These are phyloP conservation scores for Exophiala dermatitidis DNA, from an alignment of 2,329 filamentous ascomycete genomes.

Conservation along the genomic window DNA sequence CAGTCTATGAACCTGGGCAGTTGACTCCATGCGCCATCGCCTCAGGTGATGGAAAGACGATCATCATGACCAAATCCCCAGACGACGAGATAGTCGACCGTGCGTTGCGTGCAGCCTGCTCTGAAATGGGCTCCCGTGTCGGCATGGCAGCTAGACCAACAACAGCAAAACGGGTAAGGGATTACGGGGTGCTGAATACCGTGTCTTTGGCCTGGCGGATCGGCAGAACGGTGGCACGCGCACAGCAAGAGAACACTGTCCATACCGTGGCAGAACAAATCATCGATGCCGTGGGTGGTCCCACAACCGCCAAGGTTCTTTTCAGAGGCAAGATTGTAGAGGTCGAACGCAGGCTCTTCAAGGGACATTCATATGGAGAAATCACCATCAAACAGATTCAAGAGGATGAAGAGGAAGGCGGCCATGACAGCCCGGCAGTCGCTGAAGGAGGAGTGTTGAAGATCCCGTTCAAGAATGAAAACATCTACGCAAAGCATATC, in stretches of 20 bases:
- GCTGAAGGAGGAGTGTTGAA: slow-evolving; percentile 12
- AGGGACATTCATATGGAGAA: neutral
- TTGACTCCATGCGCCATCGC: slow-evolving; percentile 14
- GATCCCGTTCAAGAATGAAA: slow-evolving; percentile 29
- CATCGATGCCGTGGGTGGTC: slow-evolving; percentile 35
- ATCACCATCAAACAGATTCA: slow-evolving; percentile 26
- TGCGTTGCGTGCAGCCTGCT: slow-evolving; percentile 8
- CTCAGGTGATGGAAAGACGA: slow-evolving; percentile 37
- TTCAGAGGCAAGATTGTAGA: slow-evolving; percentile 38
- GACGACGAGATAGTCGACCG: slow-evolving; percentile 38
- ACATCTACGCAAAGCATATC: slow-evolving; percentile 27
- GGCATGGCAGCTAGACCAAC: neutral
- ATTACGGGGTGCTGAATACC: slow-evolving; percentile 34
- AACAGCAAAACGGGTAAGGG: slow-evolving; percentile 31
- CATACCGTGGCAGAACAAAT: slow-evolving; percentile 25
- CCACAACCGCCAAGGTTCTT: slow-evolving; percentile 40
- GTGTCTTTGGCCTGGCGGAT: slow-evolving; percentile 31
- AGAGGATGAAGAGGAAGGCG: slow-evolving; percentile 24
- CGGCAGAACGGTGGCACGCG: slow-evolving; percentile 28
- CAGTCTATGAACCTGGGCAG: slow-evolving; percentile 11
- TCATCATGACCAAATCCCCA: slow-evolving; percentile 39
- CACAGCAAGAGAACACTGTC: slow-evolving; percentile 24
- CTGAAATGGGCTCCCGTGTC: slow-evolving; percentile 37
- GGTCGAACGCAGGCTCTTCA: slow-evolving; percentile 18
- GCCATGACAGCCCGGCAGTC: slow-evolving; percentile 8